Evolutionary conservation across 108 stramenopile species (phyloP).

Genomic region (Skeletonema costatum): DNA sequence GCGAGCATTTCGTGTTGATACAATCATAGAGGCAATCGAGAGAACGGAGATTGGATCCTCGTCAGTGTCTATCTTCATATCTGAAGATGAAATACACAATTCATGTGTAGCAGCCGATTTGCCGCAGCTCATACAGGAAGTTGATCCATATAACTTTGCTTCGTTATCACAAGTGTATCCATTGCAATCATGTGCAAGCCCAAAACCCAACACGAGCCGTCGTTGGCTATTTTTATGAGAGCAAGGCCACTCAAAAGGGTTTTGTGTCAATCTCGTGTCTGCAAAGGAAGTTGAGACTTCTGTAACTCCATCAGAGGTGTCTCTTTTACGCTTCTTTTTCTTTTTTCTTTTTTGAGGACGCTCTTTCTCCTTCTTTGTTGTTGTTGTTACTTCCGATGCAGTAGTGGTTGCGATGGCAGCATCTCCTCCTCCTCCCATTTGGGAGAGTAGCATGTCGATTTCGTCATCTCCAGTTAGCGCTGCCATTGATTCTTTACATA

Average conservation of each 20-base stretch:
- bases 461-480: constrained; percentile 38
- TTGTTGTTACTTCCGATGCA: background rate
- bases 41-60: background rate
- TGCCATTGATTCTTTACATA: background rate
- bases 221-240: background rate
- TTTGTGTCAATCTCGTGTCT: constrained; percentile 30
- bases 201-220: constrained; percentile 19
- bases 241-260: constrained; percentile 34
- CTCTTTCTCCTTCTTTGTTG: constrained; percentile 8
- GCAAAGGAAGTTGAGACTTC: constrained; percentile 15
- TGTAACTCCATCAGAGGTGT: background rate
- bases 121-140: constrained; percentile 20
- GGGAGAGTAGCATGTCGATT: constrained; percentile 22
- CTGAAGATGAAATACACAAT: constrained; percentile 16
- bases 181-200: constrained; percentile 31
- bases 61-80: background rate
- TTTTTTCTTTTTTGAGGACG: background rate
- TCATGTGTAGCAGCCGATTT: constrained; percentile 34
- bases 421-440: constrained; percentile 16
- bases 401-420: background rate
- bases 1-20: constrained; percentile 29
- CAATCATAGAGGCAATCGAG: constrained; percentile 27
- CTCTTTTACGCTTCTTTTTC: background rate
- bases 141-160: constrained; percentile 15
- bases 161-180: constrained; percentile 9